Percentiles rank a stretch among this genome's conserved stretches.
phyloP scores from a whole-genome alignment of 2,329 filamentous ascomycete species.

The Botrytis elliptica region DNA sequence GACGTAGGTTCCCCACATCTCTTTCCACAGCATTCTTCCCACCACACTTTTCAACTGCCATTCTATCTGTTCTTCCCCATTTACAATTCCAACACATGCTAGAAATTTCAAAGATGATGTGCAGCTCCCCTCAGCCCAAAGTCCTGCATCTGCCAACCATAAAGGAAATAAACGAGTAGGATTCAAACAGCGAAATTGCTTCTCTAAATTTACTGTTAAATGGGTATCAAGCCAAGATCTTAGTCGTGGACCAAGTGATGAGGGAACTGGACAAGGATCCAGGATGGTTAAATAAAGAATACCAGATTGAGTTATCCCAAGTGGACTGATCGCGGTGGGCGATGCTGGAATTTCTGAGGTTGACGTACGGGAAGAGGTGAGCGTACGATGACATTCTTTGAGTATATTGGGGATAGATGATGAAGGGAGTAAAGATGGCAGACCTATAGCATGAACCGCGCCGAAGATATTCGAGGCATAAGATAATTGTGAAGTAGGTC shows the following conservation, averaged over 20 bases:
- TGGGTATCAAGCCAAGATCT: constrained; percentile 61
- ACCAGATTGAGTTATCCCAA: constrained; percentile 40
- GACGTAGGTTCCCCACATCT: constrained; percentile 53
- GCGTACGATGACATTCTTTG: constrained; percentile 54
- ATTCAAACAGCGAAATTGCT: constrained; percentile 57
- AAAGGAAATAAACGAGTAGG: constrained; percentile 58
- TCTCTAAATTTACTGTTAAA: constrained; percentile 58
- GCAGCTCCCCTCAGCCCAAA: constrained; percentile 40
- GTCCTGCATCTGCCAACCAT: constrained; percentile 59
- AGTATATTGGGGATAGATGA: constrained; percentile 57
- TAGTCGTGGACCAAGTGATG: constrained; percentile 57
- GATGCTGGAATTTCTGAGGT: constrained; percentile 1
- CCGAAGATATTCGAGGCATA: constrained; percentile 45
- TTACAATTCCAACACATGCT: constrained; percentile 24
- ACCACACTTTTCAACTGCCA: constrained; percentile 50
- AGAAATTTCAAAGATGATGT: constrained; percentile 32
- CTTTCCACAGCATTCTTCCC: constrained; percentile 59
- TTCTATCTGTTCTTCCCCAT: constrained; percentile 37
- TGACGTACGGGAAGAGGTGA: constrained; percentile 43
- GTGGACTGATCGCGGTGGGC: not conserved
- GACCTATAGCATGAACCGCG: constrained; percentile 51
- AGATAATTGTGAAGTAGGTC: constrained; percentile 42
- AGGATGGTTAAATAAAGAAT: constrained; percentile 59
- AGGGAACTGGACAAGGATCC: constrained; percentile 57
- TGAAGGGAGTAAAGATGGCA: constrained; percentile 57